A percentile compares a stretch with the other conserved stretches of the same genome.
phyloP scores from a whole-genome alignment of 2,329 filamentous ascomycete species.

The Trichoderma brevicompactum region DNA sequence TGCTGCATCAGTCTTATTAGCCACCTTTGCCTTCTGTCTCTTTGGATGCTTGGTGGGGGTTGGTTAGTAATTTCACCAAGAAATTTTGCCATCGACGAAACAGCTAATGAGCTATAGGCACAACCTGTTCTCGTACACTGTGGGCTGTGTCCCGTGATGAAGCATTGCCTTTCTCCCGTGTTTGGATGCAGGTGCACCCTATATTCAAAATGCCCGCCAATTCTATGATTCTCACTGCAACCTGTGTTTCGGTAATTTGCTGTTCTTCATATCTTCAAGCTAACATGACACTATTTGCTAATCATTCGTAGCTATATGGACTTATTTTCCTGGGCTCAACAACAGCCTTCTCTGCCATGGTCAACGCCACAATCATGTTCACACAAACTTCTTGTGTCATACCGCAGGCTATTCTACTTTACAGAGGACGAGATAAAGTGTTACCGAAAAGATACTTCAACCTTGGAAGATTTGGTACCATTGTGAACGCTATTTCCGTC shows the following conservation, averaged over 20 bases:
- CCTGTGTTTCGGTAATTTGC: conserved; percentile 13
- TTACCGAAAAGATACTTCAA: conserved; percentile 36
- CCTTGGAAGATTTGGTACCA: conserved; percentile 34
- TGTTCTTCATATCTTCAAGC: background rate
- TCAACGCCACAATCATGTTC: conserved; percentile 38
- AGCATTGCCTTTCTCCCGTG: conserved; percentile 35
- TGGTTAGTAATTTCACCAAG: no score
- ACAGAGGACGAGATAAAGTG: conserved; percentile 35
- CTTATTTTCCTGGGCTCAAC: conserved; percentile 39
- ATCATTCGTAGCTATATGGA: conserved; percentile 35
- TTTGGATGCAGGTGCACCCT: conserved; percentile 34
- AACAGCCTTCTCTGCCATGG: conserved; percentile 38
- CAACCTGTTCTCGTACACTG: conserved; percentile 33
- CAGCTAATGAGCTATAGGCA: conserved; percentile 14
- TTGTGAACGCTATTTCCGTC: conserved; percentile 34
- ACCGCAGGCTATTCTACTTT: conserved; percentile 37
- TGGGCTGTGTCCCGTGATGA: conserved; percentile 37
- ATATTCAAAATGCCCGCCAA: conserved; percentile 38
- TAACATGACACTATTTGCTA: background rate
- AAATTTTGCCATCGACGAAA: no score
- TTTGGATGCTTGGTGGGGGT: no score
- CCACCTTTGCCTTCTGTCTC: no score
- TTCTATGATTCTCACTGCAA: conserved; percentile 32
- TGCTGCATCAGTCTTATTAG: no score
- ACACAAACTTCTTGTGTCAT: conserved; percentile 36